These are phyloP conservation scores for Fraxinus greggii DNA, from an alignment of 305 asterid species.

Conservation along the genomic window DNA sequence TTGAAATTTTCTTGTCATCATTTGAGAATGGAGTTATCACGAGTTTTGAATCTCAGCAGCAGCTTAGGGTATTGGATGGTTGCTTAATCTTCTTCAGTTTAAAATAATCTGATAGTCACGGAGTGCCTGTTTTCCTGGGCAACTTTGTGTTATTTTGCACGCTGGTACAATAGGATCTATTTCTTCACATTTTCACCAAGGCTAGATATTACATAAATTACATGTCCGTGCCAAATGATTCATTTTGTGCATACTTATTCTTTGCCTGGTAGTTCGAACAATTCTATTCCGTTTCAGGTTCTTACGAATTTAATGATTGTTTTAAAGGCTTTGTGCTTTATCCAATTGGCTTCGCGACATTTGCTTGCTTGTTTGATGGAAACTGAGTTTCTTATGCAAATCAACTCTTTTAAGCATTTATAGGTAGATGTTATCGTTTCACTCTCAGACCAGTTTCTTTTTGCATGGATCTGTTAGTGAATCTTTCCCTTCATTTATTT, in stretches of 20 bases:
- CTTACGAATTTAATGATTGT: not conserved
- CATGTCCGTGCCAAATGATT: not conserved
- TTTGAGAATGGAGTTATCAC: not conserved
- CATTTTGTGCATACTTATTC: not conserved
- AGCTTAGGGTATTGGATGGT: not conserved
- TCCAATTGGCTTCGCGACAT: not conserved
- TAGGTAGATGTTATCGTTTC: not conserved
- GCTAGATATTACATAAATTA: not conserved
- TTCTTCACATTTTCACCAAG: not conserved
- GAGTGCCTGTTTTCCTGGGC: not conserved
- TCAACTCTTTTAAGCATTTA: not conserved
- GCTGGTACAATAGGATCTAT: not conserved
- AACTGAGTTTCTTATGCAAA: not conserved
- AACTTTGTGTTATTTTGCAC: not conserved
- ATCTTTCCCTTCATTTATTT: not conserved
- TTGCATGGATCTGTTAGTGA: not conserved
- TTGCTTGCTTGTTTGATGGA: not conserved
- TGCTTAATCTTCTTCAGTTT: not conserved
- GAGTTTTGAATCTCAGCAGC: not conserved
- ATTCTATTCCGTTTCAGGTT: not conserved
- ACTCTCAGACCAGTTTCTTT: not conserved
- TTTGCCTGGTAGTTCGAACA: not conserved
- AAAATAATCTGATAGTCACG: not conserved
- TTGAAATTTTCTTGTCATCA: not conserved
- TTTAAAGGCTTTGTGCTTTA: not conserved